Percentiles rank a stretch among this genome's conserved stretches.
These are phyloP conservation scores for Vanrija pseudolonga DNA, from an alignment of 1,284 basidiomycete species.

Conservation along the genomic window DNA sequence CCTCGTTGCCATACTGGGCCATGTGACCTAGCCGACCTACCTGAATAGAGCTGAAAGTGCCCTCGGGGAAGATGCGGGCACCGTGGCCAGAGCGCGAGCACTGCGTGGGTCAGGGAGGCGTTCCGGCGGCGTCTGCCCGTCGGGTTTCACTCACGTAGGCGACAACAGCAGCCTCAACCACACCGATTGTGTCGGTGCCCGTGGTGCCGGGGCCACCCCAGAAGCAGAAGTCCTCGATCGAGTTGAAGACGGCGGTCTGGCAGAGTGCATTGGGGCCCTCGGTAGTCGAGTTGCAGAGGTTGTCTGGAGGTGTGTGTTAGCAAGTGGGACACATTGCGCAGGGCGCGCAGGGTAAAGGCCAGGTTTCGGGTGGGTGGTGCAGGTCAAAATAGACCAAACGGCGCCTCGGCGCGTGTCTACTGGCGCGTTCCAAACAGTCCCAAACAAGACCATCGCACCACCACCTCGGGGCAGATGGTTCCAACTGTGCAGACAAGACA, in stretches of 20 bases:
- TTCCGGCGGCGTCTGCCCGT: too few relatives aligned
- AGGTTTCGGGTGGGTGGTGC: too few relatives aligned
- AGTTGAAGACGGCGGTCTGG: slow-evolving; percentile 15
- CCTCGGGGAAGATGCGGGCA: slow-evolving; percentile 9
- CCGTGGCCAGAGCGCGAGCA: not conserved
- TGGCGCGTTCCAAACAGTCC: too few relatives aligned
- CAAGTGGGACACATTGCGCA: not conserved
- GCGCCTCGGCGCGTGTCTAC: too few relatives aligned
- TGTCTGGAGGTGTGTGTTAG: slow-evolving; percentile 3
- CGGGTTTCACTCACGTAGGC: not conserved
- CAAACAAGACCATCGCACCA: too few relatives aligned
- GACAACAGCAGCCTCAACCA: not conserved
- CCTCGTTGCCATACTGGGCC: not conserved
- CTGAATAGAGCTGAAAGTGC: slow-evolving; percentile 11
- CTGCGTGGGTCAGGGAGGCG: not conserved
- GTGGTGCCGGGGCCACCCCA: not conserved
- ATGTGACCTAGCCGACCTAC: slow-evolving; percentile 1
- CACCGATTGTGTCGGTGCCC: not conserved
- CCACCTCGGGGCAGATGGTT: not conserved
- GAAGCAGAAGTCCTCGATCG: slow-evolving; percentile 1
- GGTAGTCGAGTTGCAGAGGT: slow-evolving; percentile 22
- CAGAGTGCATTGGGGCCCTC: slow-evolving; percentile 16
- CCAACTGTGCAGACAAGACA: not conserved
- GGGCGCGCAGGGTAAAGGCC: too few relatives aligned
- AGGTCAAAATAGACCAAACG: too few relatives aligned